Percentiles rank a stretch among this genome's conserved stretches.
Conservation (phyloP, 2,329 filamentous ascomycete genomes). For the Leptosphaerulina australis region DNA sequence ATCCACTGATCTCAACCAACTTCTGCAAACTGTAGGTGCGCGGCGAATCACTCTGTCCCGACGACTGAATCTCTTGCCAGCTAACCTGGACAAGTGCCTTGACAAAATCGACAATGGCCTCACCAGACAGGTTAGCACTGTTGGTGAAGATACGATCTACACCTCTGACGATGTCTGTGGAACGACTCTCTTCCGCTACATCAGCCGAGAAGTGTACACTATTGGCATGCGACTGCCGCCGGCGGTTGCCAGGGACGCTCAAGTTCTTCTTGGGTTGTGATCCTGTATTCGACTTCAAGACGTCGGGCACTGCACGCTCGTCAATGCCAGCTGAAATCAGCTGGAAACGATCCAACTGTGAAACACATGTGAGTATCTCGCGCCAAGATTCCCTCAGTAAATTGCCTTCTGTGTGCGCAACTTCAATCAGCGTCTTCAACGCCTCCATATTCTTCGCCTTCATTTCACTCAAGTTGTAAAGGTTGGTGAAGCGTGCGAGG, state of each 20-base stretch:
- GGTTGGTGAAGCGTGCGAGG: constrained; percentile 89
- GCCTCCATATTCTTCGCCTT: constrained; percentile 96
- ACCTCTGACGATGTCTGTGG: constrained; percentile 87
- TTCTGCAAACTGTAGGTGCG: constrained; percentile 98
- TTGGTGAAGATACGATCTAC: constrained; percentile 98
- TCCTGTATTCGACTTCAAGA: constrained; percentile 74
- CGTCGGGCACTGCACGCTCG: constrained; percentile 88
- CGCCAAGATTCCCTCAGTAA: constrained; percentile 89
- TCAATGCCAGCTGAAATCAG: constrained; percentile 94
- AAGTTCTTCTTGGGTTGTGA: constrained; percentile 70
- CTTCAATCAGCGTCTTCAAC: constrained; percentile 85
- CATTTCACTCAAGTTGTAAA: constrained; percentile 95
- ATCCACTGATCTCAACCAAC: constrained; percentile 97
- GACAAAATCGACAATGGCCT: constrained; percentile 95
- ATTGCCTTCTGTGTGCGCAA: constrained; percentile 92
- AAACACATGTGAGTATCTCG: constrained; percentile 92
- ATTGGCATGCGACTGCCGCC: constrained; percentile 54
- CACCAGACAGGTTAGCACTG: constrained; percentile 88
- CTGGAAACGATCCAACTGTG: constrained; percentile 92
- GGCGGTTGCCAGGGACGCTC: constrained; percentile 62
- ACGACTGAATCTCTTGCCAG: constrained; percentile 99
- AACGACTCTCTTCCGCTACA: constrained; percentile 89
- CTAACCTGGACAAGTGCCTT: constrained; percentile 91
- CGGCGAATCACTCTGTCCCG: constrained; percentile 91
- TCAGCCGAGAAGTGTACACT: constrained; percentile 68